Evolutionary conservation across 2,329 filamentous ascomycete species (phyloP).

Genomic region (Chrysosporium queenslandicum): DNA sequence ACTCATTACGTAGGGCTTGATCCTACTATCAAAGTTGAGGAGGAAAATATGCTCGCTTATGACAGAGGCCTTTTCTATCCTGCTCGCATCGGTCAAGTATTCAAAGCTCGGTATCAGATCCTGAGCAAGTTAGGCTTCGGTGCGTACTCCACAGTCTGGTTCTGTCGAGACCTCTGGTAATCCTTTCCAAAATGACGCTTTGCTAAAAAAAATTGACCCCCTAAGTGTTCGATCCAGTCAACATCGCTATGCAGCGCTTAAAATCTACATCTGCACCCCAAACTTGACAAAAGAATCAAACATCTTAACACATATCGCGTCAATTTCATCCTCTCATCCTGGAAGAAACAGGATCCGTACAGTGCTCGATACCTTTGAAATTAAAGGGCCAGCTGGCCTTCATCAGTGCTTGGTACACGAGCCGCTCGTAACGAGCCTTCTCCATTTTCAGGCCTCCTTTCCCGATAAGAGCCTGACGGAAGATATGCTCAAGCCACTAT

Average conservation of each 20-base stretch:
- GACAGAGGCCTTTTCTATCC: constrained; percentile 13
- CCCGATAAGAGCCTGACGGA: not conserved
- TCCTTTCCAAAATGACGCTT: not conserved
- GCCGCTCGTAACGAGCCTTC: not conserved
- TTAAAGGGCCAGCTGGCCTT: not conserved
- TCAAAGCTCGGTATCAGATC: constrained; percentile 10
- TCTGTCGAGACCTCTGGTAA: constrained; percentile 10
- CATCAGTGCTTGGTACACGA: constrained; percentile 13
- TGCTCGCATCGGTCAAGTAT: constrained; percentile 10
- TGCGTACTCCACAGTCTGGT: constrained; percentile 13
- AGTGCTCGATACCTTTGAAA: constrained; percentile 14
- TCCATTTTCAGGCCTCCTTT: constrained; percentile 3
- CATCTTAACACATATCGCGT: constrained; percentile 8
- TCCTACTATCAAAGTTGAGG: constrained; percentile 12
- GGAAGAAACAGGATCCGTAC: constrained; percentile 8
- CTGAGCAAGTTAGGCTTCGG: constrained; percentile 13
- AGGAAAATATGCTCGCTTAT: constrained; percentile 12
- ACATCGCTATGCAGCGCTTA: constrained; percentile 9
- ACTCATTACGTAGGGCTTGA: not conserved
- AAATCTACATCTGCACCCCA: constrained; percentile 8
- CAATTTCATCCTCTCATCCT: constrained; percentile 4
- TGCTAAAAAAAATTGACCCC: too few relatives aligned
- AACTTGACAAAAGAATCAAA: not conserved
- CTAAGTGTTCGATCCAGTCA: not conserved
- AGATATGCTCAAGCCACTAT: constrained; percentile 7